Conservation (phyloP, 805 yeast genomes). For the Wickerhamiella kurtzmanii region DNA sequence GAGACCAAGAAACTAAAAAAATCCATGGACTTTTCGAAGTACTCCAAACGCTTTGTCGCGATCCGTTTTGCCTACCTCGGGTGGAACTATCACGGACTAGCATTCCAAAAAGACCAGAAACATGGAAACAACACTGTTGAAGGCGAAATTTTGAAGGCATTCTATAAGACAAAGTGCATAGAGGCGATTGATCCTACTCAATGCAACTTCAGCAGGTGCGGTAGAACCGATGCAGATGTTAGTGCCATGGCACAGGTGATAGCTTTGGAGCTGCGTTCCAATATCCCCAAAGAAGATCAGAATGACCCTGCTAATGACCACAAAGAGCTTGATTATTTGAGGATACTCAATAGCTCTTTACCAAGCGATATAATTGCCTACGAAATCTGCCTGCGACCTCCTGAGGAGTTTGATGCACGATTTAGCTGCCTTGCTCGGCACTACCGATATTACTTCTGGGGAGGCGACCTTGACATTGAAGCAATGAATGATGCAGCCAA, state of each 20-base stretch:
- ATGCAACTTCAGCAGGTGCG: constrained; percentile 76
- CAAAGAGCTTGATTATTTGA: constrained; percentile 62
- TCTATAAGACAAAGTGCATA: constrained; percentile 53
- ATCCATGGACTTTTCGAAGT: constrained; percentile 52
- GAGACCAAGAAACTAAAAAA: constrained; percentile 25
- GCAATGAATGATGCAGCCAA: constrained; percentile 58
- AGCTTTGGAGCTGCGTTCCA: constrained; percentile 62
- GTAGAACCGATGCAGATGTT: constrained; percentile 92
- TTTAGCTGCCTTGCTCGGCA: constrained; percentile 82
- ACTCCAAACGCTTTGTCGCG: constrained; percentile 57
- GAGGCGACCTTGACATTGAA: constrained; percentile 40
- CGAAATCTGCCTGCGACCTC: constrained; percentile 71
- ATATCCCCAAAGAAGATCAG: constrained; percentile 50
- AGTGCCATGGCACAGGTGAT: constrained; percentile 95
- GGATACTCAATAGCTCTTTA: constrained; percentile 57
- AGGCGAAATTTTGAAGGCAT: constrained; percentile 55
- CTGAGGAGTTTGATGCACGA: constrained; percentile 73
- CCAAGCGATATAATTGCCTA: constrained; percentile 80
- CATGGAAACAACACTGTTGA: constrained; percentile 81
- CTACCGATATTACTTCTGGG: constrained; percentile 61
- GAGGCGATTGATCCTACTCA: constrained; percentile 41
- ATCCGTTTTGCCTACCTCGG: constrained; percentile 74
- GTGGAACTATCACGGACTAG: constrained; percentile 89
- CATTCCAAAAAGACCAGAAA: constrained; percentile 49
- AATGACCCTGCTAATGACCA: constrained; percentile 39